These are phyloP conservation scores for Penicillium dipodomyicola DNA, from an alignment of 495 filamentous ascomycete species.

Conservation along the genomic window DNA sequence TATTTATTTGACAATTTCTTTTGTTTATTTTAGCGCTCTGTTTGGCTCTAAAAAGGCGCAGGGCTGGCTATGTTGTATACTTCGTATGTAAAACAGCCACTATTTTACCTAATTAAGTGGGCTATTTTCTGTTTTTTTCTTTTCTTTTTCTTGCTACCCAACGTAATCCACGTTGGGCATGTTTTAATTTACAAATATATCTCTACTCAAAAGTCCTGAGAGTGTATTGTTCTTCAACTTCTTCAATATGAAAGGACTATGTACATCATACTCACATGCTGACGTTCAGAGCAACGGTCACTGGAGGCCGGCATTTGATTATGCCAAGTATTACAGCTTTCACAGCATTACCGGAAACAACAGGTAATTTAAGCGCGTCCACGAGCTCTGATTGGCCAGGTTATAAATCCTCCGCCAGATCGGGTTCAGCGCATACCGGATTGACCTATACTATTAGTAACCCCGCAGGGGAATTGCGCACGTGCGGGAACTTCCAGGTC, in stretches of 20 bases:
- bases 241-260: background rate
- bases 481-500: conserved; percentile 16
- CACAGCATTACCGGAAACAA: background rate
- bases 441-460: background rate
- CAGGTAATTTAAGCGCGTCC: background rate
- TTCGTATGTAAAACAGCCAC: conserved; percentile 12
- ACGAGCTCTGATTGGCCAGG: conserved; percentile 11
- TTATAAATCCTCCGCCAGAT: conserved; percentile 9
- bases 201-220: no score
- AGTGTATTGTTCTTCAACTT: background rate
- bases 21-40: conserved; percentile 3
- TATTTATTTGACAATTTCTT: conserved; percentile 1
- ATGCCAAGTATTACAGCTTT: background rate
- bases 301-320: conserved; percentile 17
- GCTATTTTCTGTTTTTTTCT: background rate
- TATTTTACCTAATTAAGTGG: conserved; percentile 20
- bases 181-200: background rate
- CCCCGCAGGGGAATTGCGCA: conserved; percentile 23
- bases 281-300: conserved; percentile 14
- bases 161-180: background rate
- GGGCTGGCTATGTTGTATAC: conserved; percentile 17
- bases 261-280: conserved; percentile 18
- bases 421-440: conserved; percentile 7
- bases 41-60: background rate
- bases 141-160: conserved; percentile 9